A percentile compares a stretch with the other conserved stretches of the same genome.
phyloP scores from a whole-genome alignment of 2,329 filamentous ascomycete genomes.

The Claviceps paspali region DNA sequence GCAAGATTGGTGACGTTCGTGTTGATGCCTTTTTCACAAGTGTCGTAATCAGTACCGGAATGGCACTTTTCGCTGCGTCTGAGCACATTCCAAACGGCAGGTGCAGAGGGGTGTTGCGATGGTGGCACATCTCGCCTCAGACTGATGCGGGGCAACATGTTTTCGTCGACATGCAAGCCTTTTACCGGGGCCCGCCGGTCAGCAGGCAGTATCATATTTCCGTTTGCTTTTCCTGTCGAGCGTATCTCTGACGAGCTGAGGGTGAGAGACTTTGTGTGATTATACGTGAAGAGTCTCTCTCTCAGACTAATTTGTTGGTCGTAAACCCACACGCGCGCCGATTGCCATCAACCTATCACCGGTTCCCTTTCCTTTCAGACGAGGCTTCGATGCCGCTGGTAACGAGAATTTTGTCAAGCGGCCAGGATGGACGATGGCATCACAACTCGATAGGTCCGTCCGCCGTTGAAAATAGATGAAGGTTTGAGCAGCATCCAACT shows the following conservation, averaged over 20 bases:
- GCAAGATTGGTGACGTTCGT: constrained; percentile 43
- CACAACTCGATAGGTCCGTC: not conserved
- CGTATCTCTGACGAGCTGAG: not conserved
- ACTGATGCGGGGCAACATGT: constrained; percentile 15
- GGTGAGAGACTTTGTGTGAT: not conserved
- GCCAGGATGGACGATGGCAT: not conserved
- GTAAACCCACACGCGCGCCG: constrained; percentile 7
- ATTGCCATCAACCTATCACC: constrained; percentile 10
- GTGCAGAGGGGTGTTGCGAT: constrained; percentile 1
- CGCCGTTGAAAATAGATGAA: too few relatives aligned
- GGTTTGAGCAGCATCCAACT: not conserved
- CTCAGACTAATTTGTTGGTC: too few relatives aligned
- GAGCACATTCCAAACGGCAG: constrained; percentile 6
- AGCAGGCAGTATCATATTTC: constrained; percentile 2
- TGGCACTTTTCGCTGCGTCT: constrained; percentile 4
- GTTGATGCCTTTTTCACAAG: constrained; percentile 46
- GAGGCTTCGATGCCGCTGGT: not conserved
- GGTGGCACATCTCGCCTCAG: constrained; percentile 8
- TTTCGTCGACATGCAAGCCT: constrained; percentile 7
- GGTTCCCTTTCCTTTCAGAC: not conserved
- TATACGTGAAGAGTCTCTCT: too few relatives aligned
- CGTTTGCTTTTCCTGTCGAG: constrained; percentile 6
- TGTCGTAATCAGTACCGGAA: constrained; percentile 15
- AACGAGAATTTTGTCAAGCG: not conserved
- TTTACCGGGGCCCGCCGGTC: constrained; percentile 5